Percentiles rank a stretch among this genome's conserved stretches.
These are phyloP conservation scores for Emiliania huxleyi DNA, from an alignment of 78 protist genomes.

Conservation along the genomic window DNA sequence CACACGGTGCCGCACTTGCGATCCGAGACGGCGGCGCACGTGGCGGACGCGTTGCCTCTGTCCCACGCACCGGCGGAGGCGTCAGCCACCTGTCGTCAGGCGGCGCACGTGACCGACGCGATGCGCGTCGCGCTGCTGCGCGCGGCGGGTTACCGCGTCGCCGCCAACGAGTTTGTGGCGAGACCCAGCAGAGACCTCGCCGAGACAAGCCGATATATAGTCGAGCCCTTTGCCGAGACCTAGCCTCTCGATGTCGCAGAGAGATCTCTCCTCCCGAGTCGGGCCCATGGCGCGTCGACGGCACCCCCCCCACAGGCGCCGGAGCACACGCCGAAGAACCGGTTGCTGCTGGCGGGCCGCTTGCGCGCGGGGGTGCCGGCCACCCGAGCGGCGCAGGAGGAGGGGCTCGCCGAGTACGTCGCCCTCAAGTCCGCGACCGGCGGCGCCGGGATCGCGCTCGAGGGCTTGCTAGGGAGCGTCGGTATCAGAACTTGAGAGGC, in stretches of 20 bases:
- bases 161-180: neutral
- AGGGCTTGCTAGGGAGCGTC: neutral
- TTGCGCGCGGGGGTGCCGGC: neutral
- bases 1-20: neutral
- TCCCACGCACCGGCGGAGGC: too few relatives aligned
- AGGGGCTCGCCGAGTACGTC: neutral
- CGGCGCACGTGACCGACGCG: neutral
- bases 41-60: too few relatives aligned
- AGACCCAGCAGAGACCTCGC: too few relatives aligned
- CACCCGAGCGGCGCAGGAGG: neutral
- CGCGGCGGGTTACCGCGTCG: neutral
- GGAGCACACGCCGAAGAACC: neutral
- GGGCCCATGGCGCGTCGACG: too few relatives aligned
- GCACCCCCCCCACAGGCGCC: too few relatives aligned
- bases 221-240: too few relatives aligned
- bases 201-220: too few relatives aligned
- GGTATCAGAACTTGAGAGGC: too few relatives aligned
- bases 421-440: neutral
- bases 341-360: neutral
- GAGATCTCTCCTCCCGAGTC: too few relatives aligned
- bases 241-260: too few relatives aligned
- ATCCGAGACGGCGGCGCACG: neutral
- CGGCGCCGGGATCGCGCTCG: neutral
- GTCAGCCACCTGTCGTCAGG: too few relatives aligned
- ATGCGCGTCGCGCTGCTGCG: neutral